Evolutionary conservation across 306 rosid genomes (phyloP), one percentile per base, ranked within the genome.

Genomic region (Astragalus glycyphyllos): DNA sequence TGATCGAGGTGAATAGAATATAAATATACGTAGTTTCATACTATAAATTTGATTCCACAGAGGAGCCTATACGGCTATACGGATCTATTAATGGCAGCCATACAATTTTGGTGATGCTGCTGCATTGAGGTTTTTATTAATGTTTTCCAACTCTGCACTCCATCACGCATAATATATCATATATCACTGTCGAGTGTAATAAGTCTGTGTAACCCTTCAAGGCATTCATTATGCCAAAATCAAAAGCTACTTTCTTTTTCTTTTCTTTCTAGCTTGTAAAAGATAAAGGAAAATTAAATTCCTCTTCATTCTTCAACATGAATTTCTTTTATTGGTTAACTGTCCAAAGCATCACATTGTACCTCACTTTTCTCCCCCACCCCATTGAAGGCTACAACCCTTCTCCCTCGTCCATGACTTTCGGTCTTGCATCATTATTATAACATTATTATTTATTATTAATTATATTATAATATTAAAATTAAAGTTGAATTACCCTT

Each of bases 321-420:
- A 64, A 50, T 66, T 37, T 26, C 46, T 14, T 76, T 66, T 35
- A 56, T 50, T 59, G 75, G 62, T 72, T 47, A 16, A 75, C 55
- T 37, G 76, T 81, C 79, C 64, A 81, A 59, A 58, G 60, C 58
- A 80, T 57, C 41, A 31, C 46, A 7, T 34, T 49, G 11, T 62
- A 47, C 11, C 63, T 79, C 11, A 23, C 40, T 8, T 47, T 72
- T 67, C 58, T 72, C 46, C 58, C 31, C 40, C 69, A 71, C 75
- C 65, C 20, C 61, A 77, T 31, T 75, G 81, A 75, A 41, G 41
- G 61, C 66, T 68, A 73, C 80, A 58, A 13, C 71, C 73, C 66
- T 70, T 77, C 72, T 77, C 49, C 4, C 71, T 4, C 26, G 56
- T 31, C 41, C 57, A 31, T 29, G 41, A 53, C 55, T 50, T 75